Evolutionary conservation across 2,329 filamentous ascomycete genomes (phyloP).

Genomic region (Aquanectria penicillioides): DNA sequence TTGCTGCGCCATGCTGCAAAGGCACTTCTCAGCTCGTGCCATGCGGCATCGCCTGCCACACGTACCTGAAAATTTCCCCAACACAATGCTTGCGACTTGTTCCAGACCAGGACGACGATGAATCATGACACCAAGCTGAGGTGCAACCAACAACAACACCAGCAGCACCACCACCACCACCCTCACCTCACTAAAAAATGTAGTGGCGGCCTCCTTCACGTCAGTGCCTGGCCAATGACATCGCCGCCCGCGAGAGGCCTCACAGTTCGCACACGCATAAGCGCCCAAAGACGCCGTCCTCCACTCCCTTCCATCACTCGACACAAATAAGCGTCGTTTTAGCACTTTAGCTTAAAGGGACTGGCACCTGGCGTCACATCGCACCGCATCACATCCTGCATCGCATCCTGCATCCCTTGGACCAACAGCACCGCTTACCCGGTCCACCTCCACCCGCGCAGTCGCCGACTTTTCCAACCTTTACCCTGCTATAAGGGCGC

Average conservation of each 20-base stretch:
- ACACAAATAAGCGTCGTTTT: conserved; percentile 13
- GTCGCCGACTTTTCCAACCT: conserved; percentile 20
- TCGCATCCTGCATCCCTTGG: conserved; percentile 4
- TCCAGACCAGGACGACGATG: too few relatives aligned
- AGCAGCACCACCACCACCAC: too few relatives aligned
- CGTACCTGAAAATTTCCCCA: too few relatives aligned
- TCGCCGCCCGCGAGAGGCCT: conserved; percentile 35
- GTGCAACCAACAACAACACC: neutral
- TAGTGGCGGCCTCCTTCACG: conserved; percentile 13
- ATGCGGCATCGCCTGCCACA: too few relatives aligned
- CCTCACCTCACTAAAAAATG: neutral
- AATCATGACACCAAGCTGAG: too few relatives aligned
- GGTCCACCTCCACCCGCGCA: conserved; percentile 19
- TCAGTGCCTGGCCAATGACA: conserved; percentile 18
- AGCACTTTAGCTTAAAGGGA: conserved; percentile 7
- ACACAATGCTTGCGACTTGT: too few relatives aligned
- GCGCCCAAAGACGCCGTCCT: conserved; percentile 40
- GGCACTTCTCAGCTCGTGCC: too few relatives aligned
- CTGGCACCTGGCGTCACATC: conserved; percentile 3
- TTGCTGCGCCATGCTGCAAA: too few relatives aligned
- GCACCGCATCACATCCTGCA: neutral
- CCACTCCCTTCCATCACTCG: neutral
- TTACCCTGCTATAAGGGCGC: conserved; percentile 5
- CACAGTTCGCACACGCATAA: conserved; percentile 37
- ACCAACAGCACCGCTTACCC: conserved; percentile 15